Evolutionary conservation across 2,329 filamentous ascomycete genomes (phyloP), one percentile per base, ranked within the genome.

Genomic region (Moelleriella libera): DNA sequence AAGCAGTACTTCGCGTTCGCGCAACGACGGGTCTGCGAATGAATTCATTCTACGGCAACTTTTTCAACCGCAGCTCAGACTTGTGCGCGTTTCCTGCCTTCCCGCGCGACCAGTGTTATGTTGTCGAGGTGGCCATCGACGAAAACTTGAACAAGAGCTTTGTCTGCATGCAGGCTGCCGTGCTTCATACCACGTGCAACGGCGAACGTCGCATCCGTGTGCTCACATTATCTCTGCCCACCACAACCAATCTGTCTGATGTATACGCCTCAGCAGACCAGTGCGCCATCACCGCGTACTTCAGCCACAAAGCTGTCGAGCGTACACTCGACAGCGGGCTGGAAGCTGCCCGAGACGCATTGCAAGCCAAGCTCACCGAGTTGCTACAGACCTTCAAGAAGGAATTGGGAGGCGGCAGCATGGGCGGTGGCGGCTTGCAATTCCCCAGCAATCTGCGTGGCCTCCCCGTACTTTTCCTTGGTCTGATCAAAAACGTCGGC

Each of bases 11-110:
- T 48, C 85, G 92, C 62, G 92, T 98, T 40, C 83, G 92, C 54
- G 92, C 92, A 14, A 96, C 89, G 2, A 97, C 89, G 29, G 92
- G 92, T 46, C 70, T 98, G 50, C 82, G 92, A 47, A 97, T 97
- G 85, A 95, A 83, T 69, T 89, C 90, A 2, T 98, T 98, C 68
- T 98, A 97, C 65, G 92, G 92, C 55, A 98, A 98, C 70, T 98
- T 98, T 68, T 98, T 98, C 75, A 98, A 97, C 71, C 80, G 92
- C 56, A 95, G 88, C 62, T 96, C 89, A 12, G 92, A 98, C 68
- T 79, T 98, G 32, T 97, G 92, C 63, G 92, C 92, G 10, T 98
- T 98, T 75, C 92, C 92, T 2, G 89, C 92, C 0, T 97, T 98
- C 72, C 92, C 92, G 32, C 83, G 92, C 61, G 92, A 98, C 59